Evolutionary conservation across 768 basidiomycete species (phyloP).

Genomic region (Epithele typhae): DNA sequence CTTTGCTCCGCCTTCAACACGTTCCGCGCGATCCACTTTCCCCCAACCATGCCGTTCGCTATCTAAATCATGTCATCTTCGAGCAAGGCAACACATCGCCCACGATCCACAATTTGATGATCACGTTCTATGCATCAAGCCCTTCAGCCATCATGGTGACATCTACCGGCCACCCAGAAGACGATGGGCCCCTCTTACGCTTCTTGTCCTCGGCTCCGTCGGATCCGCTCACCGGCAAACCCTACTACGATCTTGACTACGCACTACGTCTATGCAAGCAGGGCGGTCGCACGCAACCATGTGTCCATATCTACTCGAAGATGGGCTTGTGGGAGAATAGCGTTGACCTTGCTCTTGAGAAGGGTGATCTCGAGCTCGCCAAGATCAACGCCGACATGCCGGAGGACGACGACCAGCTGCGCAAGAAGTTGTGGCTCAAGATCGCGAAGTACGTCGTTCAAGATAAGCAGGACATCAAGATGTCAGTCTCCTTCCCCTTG

Average conservation of each 20-base stretch:
- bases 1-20: conserved; percentile 78
- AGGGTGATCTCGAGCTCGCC: conserved; percentile 92
- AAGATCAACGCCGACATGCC: conserved; percentile 92
- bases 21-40: conserved; percentile 65
- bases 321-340: conserved; percentile 97
- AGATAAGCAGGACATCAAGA: conserved; percentile 96
- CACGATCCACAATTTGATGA: conserved; percentile 89
- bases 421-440: conserved; percentile 97
- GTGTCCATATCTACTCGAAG: conserved; percentile 95
- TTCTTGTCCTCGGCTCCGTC: conserved; percentile 81
- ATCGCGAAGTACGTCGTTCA: conserved; percentile 98
- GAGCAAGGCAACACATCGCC: conserved; percentile 75
- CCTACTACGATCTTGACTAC: conserved; percentile 97
- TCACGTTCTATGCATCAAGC: conserved; percentile 76
- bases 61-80: conserved; percentile 81
- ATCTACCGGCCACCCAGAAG: conserved; percentile 37
- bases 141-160: conserved; percentile 39
- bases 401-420: conserved; percentile 78
- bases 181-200: conserved; percentile 74
- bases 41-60: conserved; percentile 85
- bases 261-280: conserved; percentile 89
- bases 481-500: conserved; percentile 50
- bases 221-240: conserved; percentile 77
- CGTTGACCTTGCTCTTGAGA: conserved; percentile 90
- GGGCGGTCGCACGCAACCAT: conserved; percentile 75